Base-by-base conservation (phyloP, 2,329 filamentous ascomycete species). In the Elsinoe fawcettii region DNA sequence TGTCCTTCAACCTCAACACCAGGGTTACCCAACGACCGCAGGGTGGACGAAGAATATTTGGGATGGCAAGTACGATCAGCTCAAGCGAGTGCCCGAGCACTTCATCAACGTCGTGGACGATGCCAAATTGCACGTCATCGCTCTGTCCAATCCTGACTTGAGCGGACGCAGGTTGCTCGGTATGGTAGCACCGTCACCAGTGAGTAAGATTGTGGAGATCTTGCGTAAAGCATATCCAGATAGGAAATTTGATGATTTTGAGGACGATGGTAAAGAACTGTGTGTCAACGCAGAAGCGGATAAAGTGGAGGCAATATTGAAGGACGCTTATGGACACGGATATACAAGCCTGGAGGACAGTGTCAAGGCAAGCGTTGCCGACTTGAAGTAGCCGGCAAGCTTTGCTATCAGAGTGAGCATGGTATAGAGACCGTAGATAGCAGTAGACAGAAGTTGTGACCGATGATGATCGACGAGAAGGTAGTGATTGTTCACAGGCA, bases 101-200 rank as follows among this genome's bases (percentile, higher is more conserved):
- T 72, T 63, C 60, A 64, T 77, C 12, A 67, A 78, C 60, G 71
- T 76, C 0, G 67, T 73, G 2, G 78, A 82, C 43, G 62, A 62
- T 1, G 79, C 76, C 0, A 67, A 73, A 1, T 65, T 83, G 0
- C 78, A 81, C 27, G 69, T 80, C 2, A 73, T 75, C 2, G 79
- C 74, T 0, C 66, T 77, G 3, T 67, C 80, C 0, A 65, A 77
- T 20, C 66, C 69, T 0, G 67, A 71, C 1, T 73, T 82, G 34
- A 37, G 34, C 34, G 34, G 14, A n/a, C 9, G 34, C 3, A 37
- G 34, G 34, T 12, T 37, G 34, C 34, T 37, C 9, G 34, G 34
- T 14, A 37, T 37, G 34, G 34, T 37, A 14, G 34, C 34, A n/a
- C 34, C 34, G 14, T 37, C 34, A 37, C 34, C 34, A n/a, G 34